Conservation (phyloP, 352 stramenopile genomes). For the Pythium periplocum region DNA sequence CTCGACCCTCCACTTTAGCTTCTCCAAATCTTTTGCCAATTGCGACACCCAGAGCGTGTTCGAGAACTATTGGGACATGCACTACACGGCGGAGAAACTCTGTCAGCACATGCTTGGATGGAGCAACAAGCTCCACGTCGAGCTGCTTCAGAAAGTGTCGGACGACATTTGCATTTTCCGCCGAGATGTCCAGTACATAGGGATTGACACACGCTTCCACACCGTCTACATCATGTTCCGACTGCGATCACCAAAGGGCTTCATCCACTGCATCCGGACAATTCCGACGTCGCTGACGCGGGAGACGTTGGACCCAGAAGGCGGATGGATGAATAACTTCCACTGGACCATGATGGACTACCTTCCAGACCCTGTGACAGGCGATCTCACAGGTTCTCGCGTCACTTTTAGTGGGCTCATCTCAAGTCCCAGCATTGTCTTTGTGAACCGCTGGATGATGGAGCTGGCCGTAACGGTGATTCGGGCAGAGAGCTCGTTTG, state of each 20-base stretch:
- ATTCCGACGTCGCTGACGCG: constrained; percentile 15
- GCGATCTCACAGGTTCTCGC: constrained; percentile 12
- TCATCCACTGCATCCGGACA: constrained; percentile 22
- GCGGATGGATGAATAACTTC: constrained; percentile 27
- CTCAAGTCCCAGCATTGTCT: constrained; percentile 18
- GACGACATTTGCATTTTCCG: constrained; percentile 24
- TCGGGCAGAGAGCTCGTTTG: constrained; percentile 22
- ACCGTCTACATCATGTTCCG: constrained; percentile 27
- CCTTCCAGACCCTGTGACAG: constrained; percentile 11
- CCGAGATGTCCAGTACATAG: constrained; percentile 19
- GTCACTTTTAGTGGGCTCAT: constrained; percentile 22
- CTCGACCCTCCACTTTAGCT: constrained; percentile 23
- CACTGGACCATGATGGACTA: constrained; percentile 26
- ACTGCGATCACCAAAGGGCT: constrained; percentile 16
- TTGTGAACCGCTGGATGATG: constrained; percentile 25
- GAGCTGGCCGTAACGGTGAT: constrained; percentile 21
- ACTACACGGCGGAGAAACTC: constrained; percentile 21
- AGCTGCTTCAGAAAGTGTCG: constrained; percentile 20
- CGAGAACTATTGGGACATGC: constrained; percentile 25
- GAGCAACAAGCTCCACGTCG: constrained; percentile 23
- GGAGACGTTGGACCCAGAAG: constrained; percentile 13
- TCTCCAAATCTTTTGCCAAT: constrained; percentile 20
- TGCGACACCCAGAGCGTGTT: constrained; percentile 21
- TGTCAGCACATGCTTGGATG: constrained; percentile 22
- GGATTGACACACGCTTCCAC: constrained; percentile 19